phyloP scores from a whole-genome alignment of 306 rosid genomes.

The Rosa multiflora region DNA sequence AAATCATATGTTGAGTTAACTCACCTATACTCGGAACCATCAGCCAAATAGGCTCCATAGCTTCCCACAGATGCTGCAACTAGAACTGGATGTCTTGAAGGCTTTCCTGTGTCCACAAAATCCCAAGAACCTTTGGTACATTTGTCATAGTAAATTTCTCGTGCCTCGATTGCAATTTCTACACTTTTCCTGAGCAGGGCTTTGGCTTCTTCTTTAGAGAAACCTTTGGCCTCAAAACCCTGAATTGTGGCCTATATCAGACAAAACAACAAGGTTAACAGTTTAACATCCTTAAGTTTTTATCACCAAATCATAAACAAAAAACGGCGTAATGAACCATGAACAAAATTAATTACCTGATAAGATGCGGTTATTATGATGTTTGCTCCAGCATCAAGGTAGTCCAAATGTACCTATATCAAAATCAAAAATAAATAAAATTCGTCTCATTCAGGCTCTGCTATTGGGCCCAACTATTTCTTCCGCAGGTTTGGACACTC shows the following conservation, averaged over 20 bases:
- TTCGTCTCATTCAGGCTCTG: neutral
- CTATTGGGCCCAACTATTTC: neutral
- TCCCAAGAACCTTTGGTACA: slow-evolving; percentile 63
- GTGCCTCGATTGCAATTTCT: slow-evolving; percentile 72
- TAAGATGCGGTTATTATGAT: slow-evolving; percentile 80
- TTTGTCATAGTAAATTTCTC: slow-evolving; percentile 57
- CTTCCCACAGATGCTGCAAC: slow-evolving; percentile 95
- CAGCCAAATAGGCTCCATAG: slow-evolving; percentile 86
- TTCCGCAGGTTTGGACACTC: neutral
- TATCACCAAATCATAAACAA: neutral
- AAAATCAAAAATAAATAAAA: neutral
- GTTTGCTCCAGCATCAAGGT: slow-evolving; percentile 91
- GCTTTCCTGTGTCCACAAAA: slow-evolving; percentile 30
- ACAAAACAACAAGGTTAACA: neutral
- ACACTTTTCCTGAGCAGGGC: slow-evolving; percentile 69
- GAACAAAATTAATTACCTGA: slow-evolving; percentile 52
- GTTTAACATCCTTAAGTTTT: neutral
- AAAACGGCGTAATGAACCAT: neutral
- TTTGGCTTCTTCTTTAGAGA: slow-evolving; percentile 65
- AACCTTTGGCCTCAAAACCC: slow-evolving; percentile 86
- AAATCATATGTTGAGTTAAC: neutral
- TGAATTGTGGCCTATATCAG: slow-evolving; percentile 76
- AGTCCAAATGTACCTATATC: slow-evolving; percentile 82
- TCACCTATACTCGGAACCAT: slow-evolving; percentile 64
- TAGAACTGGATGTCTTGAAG: slow-evolving; percentile 48